Evolutionary conservation across 352 stramenopile species (phyloP).

Genomic region (Phytopythium sindhum): DNA sequence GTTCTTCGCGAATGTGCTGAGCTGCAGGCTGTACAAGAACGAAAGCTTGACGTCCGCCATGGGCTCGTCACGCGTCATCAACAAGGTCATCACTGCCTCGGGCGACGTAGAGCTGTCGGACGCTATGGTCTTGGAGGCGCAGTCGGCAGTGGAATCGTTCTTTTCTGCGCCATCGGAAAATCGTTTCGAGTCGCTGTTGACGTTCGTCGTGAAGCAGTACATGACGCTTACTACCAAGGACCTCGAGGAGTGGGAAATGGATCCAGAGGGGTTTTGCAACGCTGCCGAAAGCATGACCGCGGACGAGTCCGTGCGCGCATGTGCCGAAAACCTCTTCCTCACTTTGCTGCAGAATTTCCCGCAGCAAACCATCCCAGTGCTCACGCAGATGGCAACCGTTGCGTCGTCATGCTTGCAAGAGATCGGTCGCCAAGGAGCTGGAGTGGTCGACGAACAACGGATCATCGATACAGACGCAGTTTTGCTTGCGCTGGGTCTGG

Average conservation of each 20-base stretch:
- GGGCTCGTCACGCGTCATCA: constrained; percentile 37
- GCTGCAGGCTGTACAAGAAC: constrained; percentile 77
- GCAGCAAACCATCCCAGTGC: constrained; percentile 55
- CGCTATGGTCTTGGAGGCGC: constrained; percentile 72
- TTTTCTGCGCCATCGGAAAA: constrained; percentile 32
- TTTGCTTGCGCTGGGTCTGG: constrained; percentile 73
- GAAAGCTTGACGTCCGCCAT: constrained; percentile 46
- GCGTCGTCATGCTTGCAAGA: constrained; percentile 51
- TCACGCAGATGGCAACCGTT: constrained; percentile 62
- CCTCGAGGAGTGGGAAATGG: constrained; percentile 63
- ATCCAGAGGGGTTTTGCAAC: constrained; percentile 64
- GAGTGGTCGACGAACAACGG: constrained; percentile 21
- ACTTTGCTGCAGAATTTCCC: constrained; percentile 77
- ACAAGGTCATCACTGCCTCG: constrained; percentile 80
- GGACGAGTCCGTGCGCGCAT: constrained; percentile 72
- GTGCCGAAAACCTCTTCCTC: constrained; percentile 81
- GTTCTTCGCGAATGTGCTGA: constrained; percentile 82
- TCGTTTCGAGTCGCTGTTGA: constrained; percentile 51
- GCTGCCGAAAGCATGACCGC: constrained; percentile 76
- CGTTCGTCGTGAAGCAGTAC: constrained; percentile 73
- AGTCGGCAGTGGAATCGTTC: constrained; percentile 51
- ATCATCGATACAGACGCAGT: constrained; percentile 74
- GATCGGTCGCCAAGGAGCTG: constrained; percentile 8
- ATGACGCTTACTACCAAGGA: constrained; percentile 59
- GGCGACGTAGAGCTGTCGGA: constrained; percentile 75